Conservation (phyloP, 208 protist genomes). For the Lotmaria passim region DNA sequence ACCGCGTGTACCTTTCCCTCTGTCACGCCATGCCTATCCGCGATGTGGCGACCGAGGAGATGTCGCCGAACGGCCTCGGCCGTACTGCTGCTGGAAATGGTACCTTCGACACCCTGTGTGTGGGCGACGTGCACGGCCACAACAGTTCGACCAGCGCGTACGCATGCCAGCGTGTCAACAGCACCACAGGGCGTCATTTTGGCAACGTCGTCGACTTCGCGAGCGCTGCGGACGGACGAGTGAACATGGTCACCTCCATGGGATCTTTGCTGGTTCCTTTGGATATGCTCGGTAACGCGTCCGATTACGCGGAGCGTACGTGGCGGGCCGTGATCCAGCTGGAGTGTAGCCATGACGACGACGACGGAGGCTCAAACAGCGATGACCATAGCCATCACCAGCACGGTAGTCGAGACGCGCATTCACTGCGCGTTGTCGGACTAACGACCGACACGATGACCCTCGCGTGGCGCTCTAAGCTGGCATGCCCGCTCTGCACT, state of each 20-base stretch:
- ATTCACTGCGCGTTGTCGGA: not conserved
- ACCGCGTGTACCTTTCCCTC: conserved; percentile 14
- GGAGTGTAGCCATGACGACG: not conserved
- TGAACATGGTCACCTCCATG: not conserved
- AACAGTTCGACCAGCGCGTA: conserved; percentile 28
- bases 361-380: not conserved
- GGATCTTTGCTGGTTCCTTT: not conserved
- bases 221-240: not conserved
- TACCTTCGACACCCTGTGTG: not conserved
- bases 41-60: not conserved
- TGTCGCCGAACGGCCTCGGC: not conserved
- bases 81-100: not conserved
- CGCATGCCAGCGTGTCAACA: conserved; percentile 14
- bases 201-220: not conserved
- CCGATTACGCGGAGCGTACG: not conserved
- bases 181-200: conserved; percentile 2
- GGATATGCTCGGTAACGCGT: not conserved
- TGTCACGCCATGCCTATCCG: conserved; percentile 4
- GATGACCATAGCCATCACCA: not conserved
- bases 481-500: conserved; percentile 19
- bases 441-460: not conserved
- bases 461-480: conserved; percentile 11
- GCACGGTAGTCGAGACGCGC: not conserved
- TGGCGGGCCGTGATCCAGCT: conserved; percentile 7
- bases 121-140: not conserved